phyloP scores from a whole-genome alignment of 2,329 filamentous ascomycete species.

The Harringtonia lauricola region DNA sequence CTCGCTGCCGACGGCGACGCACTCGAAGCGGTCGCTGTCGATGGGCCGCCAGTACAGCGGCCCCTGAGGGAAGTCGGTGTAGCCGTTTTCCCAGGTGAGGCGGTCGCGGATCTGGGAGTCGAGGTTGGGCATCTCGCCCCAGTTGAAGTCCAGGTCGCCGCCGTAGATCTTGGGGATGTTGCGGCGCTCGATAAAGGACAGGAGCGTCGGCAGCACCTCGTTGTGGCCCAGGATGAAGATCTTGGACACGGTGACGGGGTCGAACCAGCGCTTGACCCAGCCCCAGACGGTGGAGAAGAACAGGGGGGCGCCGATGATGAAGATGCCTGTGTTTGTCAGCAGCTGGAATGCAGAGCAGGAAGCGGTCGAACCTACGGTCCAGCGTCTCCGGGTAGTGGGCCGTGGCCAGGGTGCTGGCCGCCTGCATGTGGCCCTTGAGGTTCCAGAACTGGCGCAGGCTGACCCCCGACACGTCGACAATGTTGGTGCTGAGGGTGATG shows the following conservation, averaged over 20 bases:
- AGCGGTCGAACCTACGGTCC: constrained; percentile 61
- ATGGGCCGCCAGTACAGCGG: constrained; percentile 47
- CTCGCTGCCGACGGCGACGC: constrained; percentile 39
- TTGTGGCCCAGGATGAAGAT: constrained; percentile 75
- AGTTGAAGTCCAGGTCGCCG: constrained; percentile 72
- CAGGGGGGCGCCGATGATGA: constrained; percentile 73
- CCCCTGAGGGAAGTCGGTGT: constrained; percentile 42
- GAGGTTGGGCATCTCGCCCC: constrained; percentile 63
- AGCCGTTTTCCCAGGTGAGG: constrained; percentile 39
- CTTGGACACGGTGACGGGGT: constrained; percentile 87
- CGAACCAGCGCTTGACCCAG: constrained; percentile 94
- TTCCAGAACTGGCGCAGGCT: constrained; percentile 95
- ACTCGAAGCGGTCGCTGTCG: constrained; percentile 35
- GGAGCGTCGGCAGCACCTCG: constrained; percentile 68
- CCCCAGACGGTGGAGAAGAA: constrained; percentile 93
- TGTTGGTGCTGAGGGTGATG: constrained; percentile 86
- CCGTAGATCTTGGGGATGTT: constrained; percentile 89
- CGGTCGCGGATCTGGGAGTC: constrained; percentile 48
- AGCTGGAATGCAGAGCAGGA: not conserved
- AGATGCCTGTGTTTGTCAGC: constrained; percentile 4
- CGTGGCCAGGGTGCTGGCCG: constrained; percentile 76
- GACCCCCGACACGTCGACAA: constrained; percentile 83
- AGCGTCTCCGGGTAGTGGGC: constrained; percentile 93
- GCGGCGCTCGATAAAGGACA: constrained; percentile 66
- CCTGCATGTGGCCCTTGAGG: constrained; percentile 86